Evolutionary conservation across 495 filamentous ascomycete species (phyloP).

Genomic region (Sordaria brevicollis): DNA sequence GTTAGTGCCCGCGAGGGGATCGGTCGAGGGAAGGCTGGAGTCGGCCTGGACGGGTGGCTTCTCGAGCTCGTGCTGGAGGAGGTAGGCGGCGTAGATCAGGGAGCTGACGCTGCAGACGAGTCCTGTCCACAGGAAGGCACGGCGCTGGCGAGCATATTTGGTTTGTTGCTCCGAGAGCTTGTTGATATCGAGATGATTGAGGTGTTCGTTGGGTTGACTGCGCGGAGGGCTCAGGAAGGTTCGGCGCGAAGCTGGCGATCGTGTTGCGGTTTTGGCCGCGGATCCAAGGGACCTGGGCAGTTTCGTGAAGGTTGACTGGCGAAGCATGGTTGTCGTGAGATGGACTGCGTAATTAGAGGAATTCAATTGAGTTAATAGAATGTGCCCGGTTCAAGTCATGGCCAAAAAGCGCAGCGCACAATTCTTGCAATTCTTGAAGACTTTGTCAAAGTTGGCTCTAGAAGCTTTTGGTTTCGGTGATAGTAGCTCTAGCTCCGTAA

Average conservation of each 20-base stretch:
- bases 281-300: conserved; percentile 8
- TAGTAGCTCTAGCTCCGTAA: neutral
- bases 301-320: conserved; percentile 12
- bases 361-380: neutral
- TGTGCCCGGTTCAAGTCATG: neutral
- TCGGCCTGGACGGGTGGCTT: conserved; percentile 30
- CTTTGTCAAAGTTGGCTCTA: neutral
- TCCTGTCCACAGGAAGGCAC: conserved; percentile 37
- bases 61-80: conserved; percentile 24
- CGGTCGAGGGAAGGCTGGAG: conserved; percentile 31
- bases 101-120: conserved; percentile 36
- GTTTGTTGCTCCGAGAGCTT: conserved; percentile 28
- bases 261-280: neutral
- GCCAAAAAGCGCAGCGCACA: neutral
- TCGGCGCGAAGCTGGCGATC: conserved; percentile 14
- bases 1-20: conserved; percentile 31
- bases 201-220: conserved; percentile 22
- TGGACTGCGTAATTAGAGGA: neutral
- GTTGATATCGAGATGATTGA: conserved; percentile 38
- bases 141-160: conserved; percentile 36
- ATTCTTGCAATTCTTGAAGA: neutral
- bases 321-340: conserved; percentile 17
- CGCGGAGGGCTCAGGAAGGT: conserved; percentile 23
- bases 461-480: neutral
- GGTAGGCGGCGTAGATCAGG: conserved; percentile 35